phyloP scores from a whole-genome alignment of 805 yeast species.

The Schwanniomyces occidentalis region DNA sequence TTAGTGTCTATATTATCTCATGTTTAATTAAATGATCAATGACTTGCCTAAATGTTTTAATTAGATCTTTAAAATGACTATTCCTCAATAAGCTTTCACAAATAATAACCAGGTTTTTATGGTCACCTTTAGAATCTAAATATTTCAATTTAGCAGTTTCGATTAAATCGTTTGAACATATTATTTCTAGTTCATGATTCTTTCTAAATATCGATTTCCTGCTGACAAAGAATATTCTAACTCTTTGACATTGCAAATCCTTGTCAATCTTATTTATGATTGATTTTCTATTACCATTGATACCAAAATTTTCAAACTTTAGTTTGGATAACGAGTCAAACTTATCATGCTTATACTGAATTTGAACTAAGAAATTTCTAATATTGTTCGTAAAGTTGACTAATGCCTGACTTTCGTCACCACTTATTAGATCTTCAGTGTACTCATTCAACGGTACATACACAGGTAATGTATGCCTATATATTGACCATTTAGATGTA shows the following conservation, averaged over 20 bases:
- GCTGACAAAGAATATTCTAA: conserved; percentile 10
- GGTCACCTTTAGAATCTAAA: conserved; percentile 1
- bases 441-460: conserved; percentile 26
- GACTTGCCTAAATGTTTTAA: conserved; percentile 16
- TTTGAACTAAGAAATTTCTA: conserved; percentile 20
- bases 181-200: conserved; percentile 16
- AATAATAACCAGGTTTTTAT: conserved; percentile 3
- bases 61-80: conserved; percentile 14
- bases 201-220: neutral
- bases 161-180: conserved; percentile 20
- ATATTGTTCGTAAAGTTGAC: conserved; percentile 21
- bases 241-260: conserved; percentile 28
- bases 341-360: conserved; percentile 34
- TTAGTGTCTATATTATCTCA: conserved; percentile 3
- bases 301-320: conserved; percentile 9
- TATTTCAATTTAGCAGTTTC: conserved; percentile 12
- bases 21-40: conserved; percentile 5
- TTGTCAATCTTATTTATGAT: conserved; percentile 17
- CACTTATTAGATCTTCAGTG: conserved; percentile 10
- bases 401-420: conserved; percentile 17
- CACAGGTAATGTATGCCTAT: conserved; percentile 38
- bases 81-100: conserved; percentile 16
- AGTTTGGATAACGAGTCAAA: conserved; percentile 16
- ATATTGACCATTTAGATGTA: conserved; percentile 26
- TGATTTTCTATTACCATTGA: neutral